A percentile compares a stretch with the other conserved stretches of the same genome.
Conservation (phyloP, 176 grass and related monocot genomes). For the Aechmea fasciata region DNA sequence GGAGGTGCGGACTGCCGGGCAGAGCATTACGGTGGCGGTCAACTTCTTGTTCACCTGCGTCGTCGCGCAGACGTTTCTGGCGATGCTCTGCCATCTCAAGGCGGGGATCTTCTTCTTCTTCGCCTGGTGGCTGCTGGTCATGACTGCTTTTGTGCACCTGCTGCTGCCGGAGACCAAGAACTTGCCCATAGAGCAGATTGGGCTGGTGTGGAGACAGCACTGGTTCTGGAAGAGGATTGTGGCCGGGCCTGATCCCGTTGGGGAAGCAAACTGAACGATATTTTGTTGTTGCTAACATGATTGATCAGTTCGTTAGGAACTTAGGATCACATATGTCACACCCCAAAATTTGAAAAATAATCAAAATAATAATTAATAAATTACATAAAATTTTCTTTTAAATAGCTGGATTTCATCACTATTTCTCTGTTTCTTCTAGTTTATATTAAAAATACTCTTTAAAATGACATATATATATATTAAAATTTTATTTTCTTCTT, state of each 20-base stretch:
- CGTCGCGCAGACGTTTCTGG: background rate
- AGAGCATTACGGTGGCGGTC: background rate
- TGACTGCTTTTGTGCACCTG: background rate
- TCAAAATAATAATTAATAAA: too few species aligned
- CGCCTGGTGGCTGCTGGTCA: background rate
- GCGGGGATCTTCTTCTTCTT: background rate
- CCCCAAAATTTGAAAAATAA: too few species aligned
- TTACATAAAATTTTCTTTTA: too few species aligned
- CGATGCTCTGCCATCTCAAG: background rate
- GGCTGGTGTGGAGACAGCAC: background rate
- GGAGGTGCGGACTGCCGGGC: background rate
- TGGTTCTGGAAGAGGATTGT: constrained; percentile 3
- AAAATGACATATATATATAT: too few species aligned
- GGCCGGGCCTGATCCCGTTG: background rate
- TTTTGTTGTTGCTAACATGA: background rate
- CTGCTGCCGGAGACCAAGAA: background rate
- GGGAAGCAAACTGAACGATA: background rate
- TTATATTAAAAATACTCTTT: too few species aligned
- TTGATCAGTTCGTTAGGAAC: too few species aligned
- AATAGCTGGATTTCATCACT: too few species aligned
- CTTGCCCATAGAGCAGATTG: background rate
- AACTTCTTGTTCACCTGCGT: background rate
- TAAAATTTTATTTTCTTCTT: too few species aligned
- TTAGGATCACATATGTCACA: too few species aligned
- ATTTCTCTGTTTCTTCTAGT: too few species aligned